These are phyloP conservation scores for Davidsoniella virescens DNA, from an alignment of 2,329 filamentous ascomycete genomes.

Conservation along the genomic window DNA sequence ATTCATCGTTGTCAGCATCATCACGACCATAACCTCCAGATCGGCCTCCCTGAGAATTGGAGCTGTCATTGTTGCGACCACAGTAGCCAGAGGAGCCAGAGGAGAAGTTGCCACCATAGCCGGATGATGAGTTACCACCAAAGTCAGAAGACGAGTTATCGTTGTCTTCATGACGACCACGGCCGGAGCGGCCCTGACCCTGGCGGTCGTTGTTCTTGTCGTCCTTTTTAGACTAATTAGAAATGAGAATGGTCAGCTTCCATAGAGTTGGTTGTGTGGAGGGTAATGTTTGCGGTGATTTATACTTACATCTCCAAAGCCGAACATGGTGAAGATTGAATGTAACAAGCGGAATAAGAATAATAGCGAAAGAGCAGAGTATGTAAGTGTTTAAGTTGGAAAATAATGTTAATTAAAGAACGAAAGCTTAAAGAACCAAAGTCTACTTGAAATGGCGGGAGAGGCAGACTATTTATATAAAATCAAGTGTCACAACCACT, in stretches of 20 bases:
- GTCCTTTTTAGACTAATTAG: constrained; percentile 2
- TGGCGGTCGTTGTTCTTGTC: constrained; percentile 14
- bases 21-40: constrained; percentile 1
- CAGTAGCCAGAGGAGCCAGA: constrained; percentile 13
- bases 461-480: no score
- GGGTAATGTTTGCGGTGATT: not conserved
- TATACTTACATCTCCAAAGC: constrained; percentile 8
- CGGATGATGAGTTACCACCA: constrained; percentile 12
- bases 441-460: no score
- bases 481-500: no score
- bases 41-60: constrained; percentile 14
- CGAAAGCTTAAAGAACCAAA: no score
- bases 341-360: no score
- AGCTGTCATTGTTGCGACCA: constrained; percentile 13
- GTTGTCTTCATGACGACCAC: constrained; percentile 13
- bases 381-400: no score
- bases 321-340: constrained; percentile 5
- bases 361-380: no score
- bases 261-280: not conserved
- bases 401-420: no score
- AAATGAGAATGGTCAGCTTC: not conserved
- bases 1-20: constrained; percentile 14
- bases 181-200: constrained; percentile 15
- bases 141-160: constrained; percentile 5
- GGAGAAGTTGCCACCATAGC: constrained; percentile 12